These are phyloP conservation scores for Penicillium robsamsonii DNA, from an alignment of 495 filamentous ascomycete genomes.

Conservation along the genomic window DNA sequence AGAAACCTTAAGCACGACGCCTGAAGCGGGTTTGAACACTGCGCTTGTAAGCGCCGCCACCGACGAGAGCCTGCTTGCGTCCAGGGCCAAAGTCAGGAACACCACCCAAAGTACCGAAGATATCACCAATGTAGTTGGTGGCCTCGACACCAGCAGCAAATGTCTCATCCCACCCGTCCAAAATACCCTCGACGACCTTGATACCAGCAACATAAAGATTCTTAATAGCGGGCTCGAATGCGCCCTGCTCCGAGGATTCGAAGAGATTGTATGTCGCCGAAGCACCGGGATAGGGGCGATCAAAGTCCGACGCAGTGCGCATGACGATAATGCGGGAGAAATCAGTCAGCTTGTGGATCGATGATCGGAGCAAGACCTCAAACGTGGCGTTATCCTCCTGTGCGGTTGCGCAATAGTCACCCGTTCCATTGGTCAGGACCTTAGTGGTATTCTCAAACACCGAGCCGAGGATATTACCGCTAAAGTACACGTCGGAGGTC, in stretches of 20 bases:
- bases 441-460: constrained; percentile 65
- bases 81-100: constrained; percentile 65
- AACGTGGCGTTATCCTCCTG: constrained; percentile 77
- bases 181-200: constrained; percentile 64
- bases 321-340: constrained; percentile 69
- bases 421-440: constrained; percentile 65
- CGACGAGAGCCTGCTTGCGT: constrained; percentile 25
- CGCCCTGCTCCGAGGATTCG: constrained; percentile 53
- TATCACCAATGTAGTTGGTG: constrained; percentile 70
- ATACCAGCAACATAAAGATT: constrained; percentile 70
- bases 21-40: constrained; percentile 10
- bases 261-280: constrained; percentile 56
- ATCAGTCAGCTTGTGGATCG: constrained; percentile 55
- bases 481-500: constrained; percentile 72
- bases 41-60: constrained; percentile 31
- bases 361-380: constrained; percentile 62
- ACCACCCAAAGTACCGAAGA: constrained; percentile 66
- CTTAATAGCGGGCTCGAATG: constrained; percentile 54
- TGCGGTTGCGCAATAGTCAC: constrained; percentile 65
- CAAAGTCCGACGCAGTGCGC: constrained; percentile 72
- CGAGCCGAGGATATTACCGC: constrained; percentile 57
- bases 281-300: constrained; percentile 60
- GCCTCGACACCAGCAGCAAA: constrained; percentile 60
- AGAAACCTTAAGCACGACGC: constrained; percentile 11
- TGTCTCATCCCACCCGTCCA: constrained; percentile 55